These are phyloP conservation scores for Mycena alexandri DNA, from an alignment of 768 basidiomycete genomes.

Conservation along the genomic window DNA sequence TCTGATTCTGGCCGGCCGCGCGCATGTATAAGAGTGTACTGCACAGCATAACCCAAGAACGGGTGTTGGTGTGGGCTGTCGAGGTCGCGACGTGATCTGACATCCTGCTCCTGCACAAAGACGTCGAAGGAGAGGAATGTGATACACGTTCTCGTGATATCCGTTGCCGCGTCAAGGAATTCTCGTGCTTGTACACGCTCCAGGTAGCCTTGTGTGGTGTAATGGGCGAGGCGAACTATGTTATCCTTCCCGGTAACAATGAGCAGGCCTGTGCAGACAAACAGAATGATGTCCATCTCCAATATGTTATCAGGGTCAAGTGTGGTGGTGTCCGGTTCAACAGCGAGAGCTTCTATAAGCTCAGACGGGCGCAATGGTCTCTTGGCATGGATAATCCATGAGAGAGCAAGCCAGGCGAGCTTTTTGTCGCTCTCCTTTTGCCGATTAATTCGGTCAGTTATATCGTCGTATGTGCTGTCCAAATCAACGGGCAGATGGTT, in stretches of 20 bases:
- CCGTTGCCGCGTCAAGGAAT: background rate
- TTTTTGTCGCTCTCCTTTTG: background rate
- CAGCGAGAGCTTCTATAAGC: background rate
- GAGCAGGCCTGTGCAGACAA: constrained; percentile 3
- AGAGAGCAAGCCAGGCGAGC: background rate
- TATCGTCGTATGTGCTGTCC: constrained; percentile 3
- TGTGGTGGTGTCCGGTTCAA: background rate
- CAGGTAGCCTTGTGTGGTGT: constrained; percentile 7
- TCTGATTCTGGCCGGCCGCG: background rate
- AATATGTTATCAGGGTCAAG: too few relatives aligned
- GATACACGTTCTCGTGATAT: background rate
- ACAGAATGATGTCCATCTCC: background rate
- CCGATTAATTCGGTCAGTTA: background rate
- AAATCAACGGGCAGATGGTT: background rate
- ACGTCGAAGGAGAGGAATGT: constrained; percentile 4
- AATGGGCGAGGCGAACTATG: constrained; percentile 5
- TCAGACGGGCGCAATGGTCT: background rate
- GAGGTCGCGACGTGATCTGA: too few relatives aligned
- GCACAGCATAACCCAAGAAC: too few relatives aligned
- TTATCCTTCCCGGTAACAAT: background rate
- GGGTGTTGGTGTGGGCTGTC: too few relatives aligned
- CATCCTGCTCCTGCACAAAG: too few relatives aligned
- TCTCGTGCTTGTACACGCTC: background rate
- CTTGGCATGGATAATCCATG: background rate
- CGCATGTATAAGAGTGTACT: background rate